phyloP scores from a whole-genome alignment of 2,329 filamentous ascomycete genomes.

The Neopestalotiopsis clavispora region DNA sequence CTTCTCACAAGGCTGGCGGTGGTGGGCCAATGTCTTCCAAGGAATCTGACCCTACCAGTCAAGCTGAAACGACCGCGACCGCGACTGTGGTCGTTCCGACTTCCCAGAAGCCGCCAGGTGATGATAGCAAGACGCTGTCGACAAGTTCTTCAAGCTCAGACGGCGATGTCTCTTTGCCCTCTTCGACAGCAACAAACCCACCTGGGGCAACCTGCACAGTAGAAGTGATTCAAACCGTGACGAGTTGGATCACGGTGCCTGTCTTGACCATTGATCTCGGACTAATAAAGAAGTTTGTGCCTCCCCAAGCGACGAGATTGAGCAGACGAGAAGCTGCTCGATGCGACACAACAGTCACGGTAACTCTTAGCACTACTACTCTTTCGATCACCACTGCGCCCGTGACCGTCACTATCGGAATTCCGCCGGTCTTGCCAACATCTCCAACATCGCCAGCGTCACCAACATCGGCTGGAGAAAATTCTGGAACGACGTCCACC shows the following conservation, averaged over 20 bases:
- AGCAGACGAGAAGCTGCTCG: neutral
- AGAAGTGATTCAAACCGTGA: neutral
- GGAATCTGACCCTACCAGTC: neutral
- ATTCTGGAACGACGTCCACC: neutral
- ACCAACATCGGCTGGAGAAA: neutral
- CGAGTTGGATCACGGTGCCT: neutral
- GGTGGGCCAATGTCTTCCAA: neutral
- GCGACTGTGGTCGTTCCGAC: neutral
- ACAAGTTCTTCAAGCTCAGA: neutral
- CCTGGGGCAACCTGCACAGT: slow-evolving; percentile 3
- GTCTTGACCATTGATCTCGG: neutral
- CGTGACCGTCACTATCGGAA: slow-evolving; percentile 4
- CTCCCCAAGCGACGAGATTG: neutral
- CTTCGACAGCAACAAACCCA: neutral
- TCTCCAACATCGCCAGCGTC: neutral
- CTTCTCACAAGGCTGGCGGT: neutral
- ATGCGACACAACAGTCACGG: slow-evolving; percentile 7
- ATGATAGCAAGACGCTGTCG: neutral
- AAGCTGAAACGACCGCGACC: neutral
- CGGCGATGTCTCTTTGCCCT: neutral
- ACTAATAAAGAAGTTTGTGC: neutral
- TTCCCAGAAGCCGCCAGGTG: neutral
- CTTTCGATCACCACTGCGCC: neutral
- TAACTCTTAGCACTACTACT: neutral
- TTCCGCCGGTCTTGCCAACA: neutral